A percentile compares a stretch with the other conserved stretches of the same genome.
These are phyloP conservation scores for Talaromyces sp. DNA, from an alignment of 2,329 filamentous ascomycete genomes.

Conservation along the genomic window DNA sequence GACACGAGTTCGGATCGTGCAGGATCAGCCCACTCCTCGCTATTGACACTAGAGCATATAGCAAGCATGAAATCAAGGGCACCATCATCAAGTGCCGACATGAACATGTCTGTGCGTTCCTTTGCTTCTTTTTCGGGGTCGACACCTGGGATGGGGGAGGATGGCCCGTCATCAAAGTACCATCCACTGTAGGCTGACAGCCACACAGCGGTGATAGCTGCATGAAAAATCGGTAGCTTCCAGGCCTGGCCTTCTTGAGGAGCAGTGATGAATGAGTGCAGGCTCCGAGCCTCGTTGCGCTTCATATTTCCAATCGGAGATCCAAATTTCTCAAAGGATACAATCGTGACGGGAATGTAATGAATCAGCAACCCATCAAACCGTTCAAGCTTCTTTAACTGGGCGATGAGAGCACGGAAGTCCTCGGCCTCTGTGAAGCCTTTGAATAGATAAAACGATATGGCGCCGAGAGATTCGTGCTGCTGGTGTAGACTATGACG, in stretches of 20 bases:
- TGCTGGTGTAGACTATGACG: constrained; percentile 79
- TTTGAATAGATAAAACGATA: constrained; percentile 77
- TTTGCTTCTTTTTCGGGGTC: constrained; percentile 69
- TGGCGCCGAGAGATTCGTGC: constrained; percentile 84
- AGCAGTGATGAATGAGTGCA: constrained; percentile 70
- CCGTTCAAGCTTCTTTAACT: constrained; percentile 70
- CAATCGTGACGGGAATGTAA: constrained; percentile 76
- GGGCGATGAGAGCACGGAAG: constrained; percentile 70
- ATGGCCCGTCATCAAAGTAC: constrained; percentile 73
- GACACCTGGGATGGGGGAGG: constrained; percentile 61
- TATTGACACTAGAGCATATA: constrained; percentile 77
- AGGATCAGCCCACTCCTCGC: constrained; percentile 84
- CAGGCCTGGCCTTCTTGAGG: constrained; percentile 70
- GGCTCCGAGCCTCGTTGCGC: constrained; percentile 67
- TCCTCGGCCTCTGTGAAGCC: constrained; percentile 71
- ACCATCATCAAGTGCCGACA: constrained; percentile 79
- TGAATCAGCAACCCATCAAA: constrained; percentile 79
- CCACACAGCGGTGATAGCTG: constrained; percentile 82
- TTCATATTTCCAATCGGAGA: constrained; percentile 72
- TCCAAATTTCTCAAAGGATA: constrained; percentile 76
- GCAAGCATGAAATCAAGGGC: constrained; percentile 91
- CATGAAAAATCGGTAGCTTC: constrained; percentile 74
- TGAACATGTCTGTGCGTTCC: constrained; percentile 71
- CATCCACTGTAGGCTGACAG: constrained; percentile 89
- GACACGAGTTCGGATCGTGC: constrained; percentile 79